Percentiles rank a stretch among this genome's conserved stretches.
phyloP scores from a whole-genome alignment of 371 early-diverging fungal species.

The Chytridium lagenaria region DNA sequence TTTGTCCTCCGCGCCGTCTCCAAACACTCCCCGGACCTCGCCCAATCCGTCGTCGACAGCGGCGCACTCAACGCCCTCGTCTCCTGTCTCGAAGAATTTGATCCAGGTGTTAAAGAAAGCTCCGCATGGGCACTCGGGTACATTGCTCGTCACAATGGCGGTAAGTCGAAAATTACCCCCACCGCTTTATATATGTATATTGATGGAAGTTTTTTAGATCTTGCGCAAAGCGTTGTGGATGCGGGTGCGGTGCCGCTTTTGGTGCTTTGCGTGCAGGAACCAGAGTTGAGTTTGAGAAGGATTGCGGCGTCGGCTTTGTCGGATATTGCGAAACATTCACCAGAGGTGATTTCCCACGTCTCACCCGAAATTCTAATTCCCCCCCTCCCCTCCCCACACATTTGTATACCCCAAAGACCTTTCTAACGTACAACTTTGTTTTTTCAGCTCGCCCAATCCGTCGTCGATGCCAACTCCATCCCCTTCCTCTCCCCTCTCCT shows the following conservation, averaged over 20 bases:
- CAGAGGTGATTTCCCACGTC: slow-evolving; percentile 39
- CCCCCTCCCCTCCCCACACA: background rate
- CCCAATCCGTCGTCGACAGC: slow-evolving; percentile 57
- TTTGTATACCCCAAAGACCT: too few species aligned
- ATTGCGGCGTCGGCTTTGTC: slow-evolving; percentile 62
- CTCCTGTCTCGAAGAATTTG: slow-evolving; percentile 63
- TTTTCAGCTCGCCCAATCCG: slow-evolving; percentile 58
- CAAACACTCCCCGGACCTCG: slow-evolving; percentile 60
- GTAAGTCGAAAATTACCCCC: slow-evolving; percentile 28
- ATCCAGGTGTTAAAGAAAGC: slow-evolving; percentile 63
- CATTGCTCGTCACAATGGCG: slow-evolving; percentile 62
- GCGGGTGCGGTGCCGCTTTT: slow-evolving; percentile 61
- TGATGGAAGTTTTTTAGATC: slow-evolving; percentile 38
- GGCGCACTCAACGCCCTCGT: slow-evolving; percentile 60
- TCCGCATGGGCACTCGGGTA: slow-evolving; percentile 66
- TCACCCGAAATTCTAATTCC: background rate
- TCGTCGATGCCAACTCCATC: slow-evolving; percentile 59
- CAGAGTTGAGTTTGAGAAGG: slow-evolving; percentile 56
- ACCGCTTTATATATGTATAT: background rate
- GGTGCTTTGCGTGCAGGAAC: slow-evolving; percentile 64
- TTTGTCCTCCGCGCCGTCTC: slow-evolving; percentile 63
- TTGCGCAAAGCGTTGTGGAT: slow-evolving; percentile 61
- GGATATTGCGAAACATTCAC: slow-evolving; percentile 62
- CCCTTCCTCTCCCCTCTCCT: slow-evolving; percentile 55
- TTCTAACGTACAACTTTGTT: too few species aligned